Evolutionary conservation across 352 stramenopile species (phyloP).

Genomic region (Pythium coloratum): DNA sequence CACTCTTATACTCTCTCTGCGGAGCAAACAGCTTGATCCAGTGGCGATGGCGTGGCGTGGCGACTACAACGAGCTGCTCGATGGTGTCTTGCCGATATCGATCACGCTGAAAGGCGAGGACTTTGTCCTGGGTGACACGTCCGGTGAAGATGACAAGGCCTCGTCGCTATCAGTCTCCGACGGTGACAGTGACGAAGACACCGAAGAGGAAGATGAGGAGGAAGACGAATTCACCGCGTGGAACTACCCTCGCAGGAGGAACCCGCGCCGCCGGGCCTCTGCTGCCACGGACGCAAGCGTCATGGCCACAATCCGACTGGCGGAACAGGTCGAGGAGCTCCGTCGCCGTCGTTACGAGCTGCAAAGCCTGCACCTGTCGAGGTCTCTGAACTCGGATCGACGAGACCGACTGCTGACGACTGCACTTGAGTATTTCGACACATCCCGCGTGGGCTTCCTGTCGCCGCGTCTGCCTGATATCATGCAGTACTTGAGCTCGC

Average conservation of each 20-base stretch:
- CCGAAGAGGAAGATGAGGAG: neutral
- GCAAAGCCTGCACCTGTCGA: neutral
- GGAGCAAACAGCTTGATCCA: neutral
- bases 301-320: neutral
- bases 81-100: neutral
- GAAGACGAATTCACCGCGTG: neutral
- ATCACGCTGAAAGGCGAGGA: neutral
- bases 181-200: neutral
- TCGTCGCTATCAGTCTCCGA: neutral
- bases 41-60: neutral
- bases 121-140: neutral
- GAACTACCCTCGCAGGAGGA: neutral
- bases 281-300: neutral
- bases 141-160: neutral
- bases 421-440: constrained; percentile 20
- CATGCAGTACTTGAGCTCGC: constrained; percentile 12
- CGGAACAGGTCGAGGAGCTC: constrained; percentile 15
- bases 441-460: constrained; percentile 11
- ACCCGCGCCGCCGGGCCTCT: neutral
- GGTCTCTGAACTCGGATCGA: constrained; percentile 4
- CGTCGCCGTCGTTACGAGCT: constrained; percentile 17
- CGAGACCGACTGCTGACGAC: constrained; percentile 14
- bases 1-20: too few relatives aligned
- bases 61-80: neutral
- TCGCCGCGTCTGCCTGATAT: neutral